These are phyloP conservation scores for Penicillium occitanis DNA, from an alignment of 2,329 filamentous ascomycete species.

Conservation along the genomic window DNA sequence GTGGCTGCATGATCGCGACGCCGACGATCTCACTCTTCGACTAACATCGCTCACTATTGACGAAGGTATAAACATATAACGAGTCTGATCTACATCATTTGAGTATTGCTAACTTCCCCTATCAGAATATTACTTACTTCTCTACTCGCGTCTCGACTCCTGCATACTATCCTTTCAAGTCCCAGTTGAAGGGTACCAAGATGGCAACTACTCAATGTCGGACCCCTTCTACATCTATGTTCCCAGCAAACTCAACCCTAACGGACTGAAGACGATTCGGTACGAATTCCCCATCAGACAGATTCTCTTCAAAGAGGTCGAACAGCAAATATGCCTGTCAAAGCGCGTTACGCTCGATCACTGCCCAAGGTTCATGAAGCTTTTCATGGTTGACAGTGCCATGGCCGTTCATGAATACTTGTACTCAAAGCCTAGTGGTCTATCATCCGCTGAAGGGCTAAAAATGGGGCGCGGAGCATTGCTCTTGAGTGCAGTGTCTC, in stretches of 20 bases:
- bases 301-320: constrained; percentile 37
- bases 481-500: constrained; percentile 25
- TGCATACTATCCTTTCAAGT: constrained; percentile 37
- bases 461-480: constrained; percentile 26
- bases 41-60: constrained; percentile 35
- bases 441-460: constrained; percentile 23
- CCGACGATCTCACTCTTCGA: constrained; percentile 54
- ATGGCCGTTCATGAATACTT: constrained; percentile 38
- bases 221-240: constrained; percentile 38
- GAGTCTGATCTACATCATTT: neutral
- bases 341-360: constrained; percentile 25
- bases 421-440: constrained; percentile 26
- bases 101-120: constrained; percentile 17
- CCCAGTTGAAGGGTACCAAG: constrained; percentile 27
- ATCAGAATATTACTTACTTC: constrained; percentile 38
- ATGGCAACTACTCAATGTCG: constrained; percentile 25
- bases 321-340: constrained; percentile 20
- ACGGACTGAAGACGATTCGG: constrained; percentile 16
- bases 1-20: constrained; percentile 56
- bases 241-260: constrained; percentile 24
- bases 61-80: constrained; percentile 31
- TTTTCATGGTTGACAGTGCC: constrained; percentile 36
- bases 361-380: constrained; percentile 35
- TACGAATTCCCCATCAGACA: constrained; percentile 29
- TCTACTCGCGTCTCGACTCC: constrained; percentile 42